phyloP scores from a whole-genome alignment of 805 yeast species.

The Blastobotrys americana region DNA sequence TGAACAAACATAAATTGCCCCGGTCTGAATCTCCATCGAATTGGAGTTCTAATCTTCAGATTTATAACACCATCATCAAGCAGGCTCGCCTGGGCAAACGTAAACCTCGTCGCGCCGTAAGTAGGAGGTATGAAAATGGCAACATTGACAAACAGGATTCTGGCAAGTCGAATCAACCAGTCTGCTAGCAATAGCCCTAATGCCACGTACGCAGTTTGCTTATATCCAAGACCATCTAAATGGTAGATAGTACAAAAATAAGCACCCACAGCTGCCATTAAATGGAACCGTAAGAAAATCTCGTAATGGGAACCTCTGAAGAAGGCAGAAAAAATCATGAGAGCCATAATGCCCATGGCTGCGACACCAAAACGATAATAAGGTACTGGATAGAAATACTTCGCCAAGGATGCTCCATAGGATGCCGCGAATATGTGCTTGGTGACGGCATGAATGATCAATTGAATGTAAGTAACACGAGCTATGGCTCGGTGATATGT shows the following conservation, averaged over 20 bases:
- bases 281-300: conserved; percentile 48
- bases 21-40: conserved; percentile 47
- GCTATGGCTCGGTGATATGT: conserved; percentile 53
- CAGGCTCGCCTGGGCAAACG: conserved; percentile 36
- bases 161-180: conserved; percentile 47
- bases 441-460: conserved; percentile 40
- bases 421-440: conserved; percentile 43
- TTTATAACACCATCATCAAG: conserved; percentile 42
- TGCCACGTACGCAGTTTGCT: conserved; percentile 45
- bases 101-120: conserved; percentile 25
- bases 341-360: conserved; percentile 30
- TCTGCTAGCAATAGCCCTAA: conserved; percentile 64
- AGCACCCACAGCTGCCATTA: conserved; percentile 47
- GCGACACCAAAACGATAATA: conserved; percentile 32
- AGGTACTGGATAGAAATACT: conserved; percentile 30
- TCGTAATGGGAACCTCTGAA: conserved; percentile 53
- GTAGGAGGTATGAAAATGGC: conserved; percentile 32
- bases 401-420: conserved; percentile 27
- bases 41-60: conserved; percentile 45
- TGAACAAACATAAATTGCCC: conserved; percentile 60
- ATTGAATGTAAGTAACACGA: conserved; percentile 36
- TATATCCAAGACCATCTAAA: conserved; percentile 43
- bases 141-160: conserved; percentile 36
- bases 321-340: conserved; percentile 38
- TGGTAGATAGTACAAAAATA: conserved; percentile 57